Conservation (phyloP, 164 flowering plant genomes). For the Saururus chinensis region DNA sequence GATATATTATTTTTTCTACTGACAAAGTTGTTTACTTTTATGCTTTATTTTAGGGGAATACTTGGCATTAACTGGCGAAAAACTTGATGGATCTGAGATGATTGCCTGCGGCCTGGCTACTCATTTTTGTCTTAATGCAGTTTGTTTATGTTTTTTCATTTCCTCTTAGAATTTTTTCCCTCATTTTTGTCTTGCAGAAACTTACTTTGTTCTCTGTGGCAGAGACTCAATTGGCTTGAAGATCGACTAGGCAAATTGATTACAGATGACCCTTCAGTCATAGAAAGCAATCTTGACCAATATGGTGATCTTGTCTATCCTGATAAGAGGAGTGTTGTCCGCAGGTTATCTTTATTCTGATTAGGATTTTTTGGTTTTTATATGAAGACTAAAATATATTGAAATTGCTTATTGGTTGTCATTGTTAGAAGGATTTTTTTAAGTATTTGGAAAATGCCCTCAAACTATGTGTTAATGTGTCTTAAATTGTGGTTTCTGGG, state of each 20-base stretch:
- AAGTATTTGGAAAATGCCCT: background rate
- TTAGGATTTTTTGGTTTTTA: background rate
- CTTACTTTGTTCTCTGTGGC: constrained; percentile 5
- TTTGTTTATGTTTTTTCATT: constrained; percentile 20
- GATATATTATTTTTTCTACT: too few relatives aligned
- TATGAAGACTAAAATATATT: background rate
- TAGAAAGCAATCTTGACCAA: constrained; percentile 60
- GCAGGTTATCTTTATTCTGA: constrained; percentile 30
- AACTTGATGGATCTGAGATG: constrained; percentile 90
- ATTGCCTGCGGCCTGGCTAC: constrained; percentile 89
- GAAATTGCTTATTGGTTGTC: background rate
- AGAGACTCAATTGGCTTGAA: constrained; percentile 67
- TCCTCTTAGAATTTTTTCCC: background rate
- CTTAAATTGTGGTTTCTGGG: background rate
- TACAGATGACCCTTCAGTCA: constrained; percentile 67
- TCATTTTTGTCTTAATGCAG: constrained; percentile 61
- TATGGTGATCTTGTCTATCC: constrained; percentile 77
- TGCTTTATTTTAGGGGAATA: constrained; percentile 59
- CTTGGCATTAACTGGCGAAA: constrained; percentile 88
- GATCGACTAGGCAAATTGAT: constrained; percentile 70
- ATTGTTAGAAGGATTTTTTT: background rate
- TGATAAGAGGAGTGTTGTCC: constrained; percentile 49
- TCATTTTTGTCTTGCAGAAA: background rate
- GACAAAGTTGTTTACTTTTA: background rate
- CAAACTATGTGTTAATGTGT: background rate